Evolutionary conservation across 2,329 filamentous ascomycete species (phyloP).

Genomic region (Trichophyton mentagrophytes): DNA sequence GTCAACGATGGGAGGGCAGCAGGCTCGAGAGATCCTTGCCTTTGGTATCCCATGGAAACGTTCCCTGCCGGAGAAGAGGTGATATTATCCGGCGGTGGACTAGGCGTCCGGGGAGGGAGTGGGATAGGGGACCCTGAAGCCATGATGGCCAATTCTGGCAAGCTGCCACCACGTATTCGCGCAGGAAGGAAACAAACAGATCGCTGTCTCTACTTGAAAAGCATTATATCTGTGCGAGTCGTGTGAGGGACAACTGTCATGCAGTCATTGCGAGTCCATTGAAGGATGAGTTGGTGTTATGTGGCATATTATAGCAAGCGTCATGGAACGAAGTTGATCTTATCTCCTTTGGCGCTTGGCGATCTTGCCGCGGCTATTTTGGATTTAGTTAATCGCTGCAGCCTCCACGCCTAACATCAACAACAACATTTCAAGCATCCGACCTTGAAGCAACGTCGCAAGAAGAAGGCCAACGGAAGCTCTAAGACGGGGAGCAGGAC

Average conservation of each 20-base stretch:
- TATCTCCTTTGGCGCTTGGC: slow-evolving; percentile 1
- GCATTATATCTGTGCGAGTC: neutral
- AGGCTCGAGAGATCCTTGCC: slow-evolving; percentile 29
- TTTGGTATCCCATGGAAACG: slow-evolving; percentile 17
- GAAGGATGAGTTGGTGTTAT: neutral
- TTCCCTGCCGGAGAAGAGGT: slow-evolving; percentile 15
- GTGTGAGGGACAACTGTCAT: neutral
- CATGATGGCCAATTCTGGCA: slow-evolving; percentile 32
- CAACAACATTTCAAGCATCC: neutral
- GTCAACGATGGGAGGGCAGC: slow-evolving; percentile 38
- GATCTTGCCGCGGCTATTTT: neutral
- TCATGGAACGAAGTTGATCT: neutral
- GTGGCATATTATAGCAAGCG: neutral
- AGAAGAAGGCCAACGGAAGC: neutral
- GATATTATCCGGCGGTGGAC: slow-evolving; percentile 44
- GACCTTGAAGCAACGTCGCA: neutral
- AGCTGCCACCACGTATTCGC: neutral
- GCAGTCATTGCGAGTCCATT: neutral
- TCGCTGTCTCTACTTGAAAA: neutral
- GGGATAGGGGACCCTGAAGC: slow-evolving; percentile 47
- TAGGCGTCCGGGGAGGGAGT: slow-evolving; percentile 50
- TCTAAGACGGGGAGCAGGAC: slow-evolving; percentile 7
- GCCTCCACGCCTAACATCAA: neutral
- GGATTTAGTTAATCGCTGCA: neutral
- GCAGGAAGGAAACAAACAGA: neutral